phyloP scores from a whole-genome alignment of 108 stramenopile species.

The Fragilariopsis cylindrus region DNA sequence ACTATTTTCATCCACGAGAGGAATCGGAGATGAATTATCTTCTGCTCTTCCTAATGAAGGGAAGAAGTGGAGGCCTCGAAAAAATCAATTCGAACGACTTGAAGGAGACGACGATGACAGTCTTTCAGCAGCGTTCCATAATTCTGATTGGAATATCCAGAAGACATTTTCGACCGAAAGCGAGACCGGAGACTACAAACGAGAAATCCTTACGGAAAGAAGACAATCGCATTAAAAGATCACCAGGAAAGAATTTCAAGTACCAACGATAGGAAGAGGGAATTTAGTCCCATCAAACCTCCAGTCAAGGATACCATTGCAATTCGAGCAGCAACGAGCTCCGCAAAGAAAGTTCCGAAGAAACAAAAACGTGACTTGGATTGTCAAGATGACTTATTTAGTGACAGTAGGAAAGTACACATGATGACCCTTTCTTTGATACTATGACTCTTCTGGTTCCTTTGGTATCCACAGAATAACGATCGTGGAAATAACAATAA shows the following conservation, averaged over 20 bases:
- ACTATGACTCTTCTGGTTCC: slow-evolving; percentile 1
- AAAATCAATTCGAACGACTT: slow-evolving; percentile 26
- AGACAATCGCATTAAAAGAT: slow-evolving; percentile 11
- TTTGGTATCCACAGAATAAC: slow-evolving; percentile 15
- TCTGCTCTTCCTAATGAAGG: background rate
- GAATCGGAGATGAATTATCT: background rate
- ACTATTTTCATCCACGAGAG: slow-evolving; percentile 17
- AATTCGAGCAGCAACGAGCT: background rate
- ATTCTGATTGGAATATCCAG: background rate
- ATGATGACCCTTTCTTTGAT: background rate
- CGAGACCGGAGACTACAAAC: slow-evolving; percentile 29
- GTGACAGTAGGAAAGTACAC: background rate
- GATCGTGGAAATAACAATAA: background rate
- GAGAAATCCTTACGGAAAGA: slow-evolving; percentile 21
- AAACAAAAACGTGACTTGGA: slow-evolving; percentile 7
- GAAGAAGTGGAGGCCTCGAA: slow-evolving; percentile 37
- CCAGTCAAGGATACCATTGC: slow-evolving; percentile 9
- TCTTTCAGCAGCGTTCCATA: background rate
- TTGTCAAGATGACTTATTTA: background rate
- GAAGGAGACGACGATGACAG: slow-evolving; percentile 24
- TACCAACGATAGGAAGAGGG: slow-evolving; percentile 12
- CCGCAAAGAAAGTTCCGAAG: slow-evolving; percentile 19
- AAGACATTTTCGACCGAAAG: slow-evolving; percentile 21
- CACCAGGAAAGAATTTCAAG: background rate
- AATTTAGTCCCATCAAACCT: slow-evolving; percentile 21